These are phyloP conservation scores for Roridomyces roridus DNA, from an alignment of 768 basidiomycete genomes.

Conservation along the genomic window DNA sequence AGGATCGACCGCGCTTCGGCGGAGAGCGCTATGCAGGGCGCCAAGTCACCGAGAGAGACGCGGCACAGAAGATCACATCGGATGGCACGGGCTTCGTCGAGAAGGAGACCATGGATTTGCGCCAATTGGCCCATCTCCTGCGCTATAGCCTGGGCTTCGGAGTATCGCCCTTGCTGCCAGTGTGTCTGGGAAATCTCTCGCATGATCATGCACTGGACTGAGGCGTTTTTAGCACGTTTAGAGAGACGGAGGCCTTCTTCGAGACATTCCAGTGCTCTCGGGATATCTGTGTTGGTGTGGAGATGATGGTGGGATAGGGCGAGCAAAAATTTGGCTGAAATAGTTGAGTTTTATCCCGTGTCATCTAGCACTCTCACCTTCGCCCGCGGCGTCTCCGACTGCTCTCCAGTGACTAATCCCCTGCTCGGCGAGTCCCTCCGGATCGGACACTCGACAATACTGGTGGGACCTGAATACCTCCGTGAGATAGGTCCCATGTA, in stretches of 20 bases:
- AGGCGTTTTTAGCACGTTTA: neutral
- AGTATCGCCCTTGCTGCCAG: conserved; percentile 16
- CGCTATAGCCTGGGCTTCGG: neutral
- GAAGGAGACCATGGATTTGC: conserved; percentile 4
- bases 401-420: conserved; percentile 1
- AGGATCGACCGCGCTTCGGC: conserved; percentile 6
- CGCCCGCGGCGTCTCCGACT: neutral
- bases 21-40: neutral
- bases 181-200: too few relatives aligned
- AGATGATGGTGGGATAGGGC: conserved; percentile 2
- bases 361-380: conserved; percentile 2
- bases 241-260: neutral
- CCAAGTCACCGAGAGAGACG: too few relatives aligned
- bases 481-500: too few relatives aligned
- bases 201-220: conserved; percentile 5
- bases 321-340: conserved; percentile 2
- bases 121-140: conserved; percentile 8
- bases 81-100: too few relatives aligned
- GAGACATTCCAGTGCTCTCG: conserved; percentile 3
- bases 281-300: conserved; percentile 4
- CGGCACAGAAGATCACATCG: too few relatives aligned
- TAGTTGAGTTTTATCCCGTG: neutral
- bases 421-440: too few relatives aligned
- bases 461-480: too few relatives aligned
- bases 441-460: too few relatives aligned